Evolutionary conservation across 352 stramenopile genomes (phyloP), one percentile per base, ranked within the genome.

Genomic region (Phytophthora pinifolia): DNA sequence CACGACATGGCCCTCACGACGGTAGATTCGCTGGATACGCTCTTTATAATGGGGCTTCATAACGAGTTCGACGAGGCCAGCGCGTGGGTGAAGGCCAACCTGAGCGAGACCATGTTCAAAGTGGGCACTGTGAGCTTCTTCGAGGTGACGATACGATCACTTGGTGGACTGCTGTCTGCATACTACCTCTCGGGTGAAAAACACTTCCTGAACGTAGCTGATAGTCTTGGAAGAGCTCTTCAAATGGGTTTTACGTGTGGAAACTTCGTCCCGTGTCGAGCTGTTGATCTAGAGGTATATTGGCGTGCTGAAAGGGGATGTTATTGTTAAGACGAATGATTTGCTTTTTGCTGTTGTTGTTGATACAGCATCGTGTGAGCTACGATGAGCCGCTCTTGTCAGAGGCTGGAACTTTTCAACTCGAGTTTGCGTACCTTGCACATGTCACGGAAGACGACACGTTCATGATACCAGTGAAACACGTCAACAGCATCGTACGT

Each of bases 1-100:
- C 79, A 89, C 56, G 73, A 86, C 43, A 82, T 89, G 75, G 76
- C 79, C 6, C 70, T 83, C 39, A 87, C 75, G 9, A 51, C 77
- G 8, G 66, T 89, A 5, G 80, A 90, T 38, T 70, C 80, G 25
- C 68, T 91, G 9, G 81, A 91, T 46, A 91, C 80, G 35, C 67
- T 90, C 34, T 79, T 86, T 44, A 33, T 90, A 7, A 68, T 88
- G 55, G 76, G 78, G 0, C 35, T 90, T 4, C 63, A 83, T 14
- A 62, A 83, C 32, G 80, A 88, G 22, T 91, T 86, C 39, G 65
- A 86, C 34, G 65, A 83, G 36, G 78, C 80, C 1, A 85, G 69
- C 18, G 49, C 65, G 4, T 90, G 77, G 80, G 50, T 70, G 18
- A 79, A 76, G 42, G 46, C n/a, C 12, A 74, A 88, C 38, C 35